phyloP scores from a whole-genome alignment of 345 rosid species.

The Salix purpurea region DNA sequence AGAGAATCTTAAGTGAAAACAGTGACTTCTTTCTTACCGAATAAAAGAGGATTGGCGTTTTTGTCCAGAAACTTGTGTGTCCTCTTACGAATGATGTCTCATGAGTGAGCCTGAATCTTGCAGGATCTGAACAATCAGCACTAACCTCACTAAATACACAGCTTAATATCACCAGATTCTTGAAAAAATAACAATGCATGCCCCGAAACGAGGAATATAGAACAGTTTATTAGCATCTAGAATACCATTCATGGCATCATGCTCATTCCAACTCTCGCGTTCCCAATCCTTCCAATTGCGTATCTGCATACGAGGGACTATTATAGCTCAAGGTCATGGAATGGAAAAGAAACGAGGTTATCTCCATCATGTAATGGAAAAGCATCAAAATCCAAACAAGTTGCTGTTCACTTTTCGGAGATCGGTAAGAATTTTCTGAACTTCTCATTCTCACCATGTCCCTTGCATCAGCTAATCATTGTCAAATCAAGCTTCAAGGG shows the following conservation, averaged over 20 bases:
- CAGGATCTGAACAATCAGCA: slow-evolving; percentile 47
- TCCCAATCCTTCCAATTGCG: slow-evolving; percentile 95
- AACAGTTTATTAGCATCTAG: neutral
- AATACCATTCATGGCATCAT: slow-evolving; percentile 41
- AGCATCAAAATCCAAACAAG: neutral
- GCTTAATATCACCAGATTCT: neutral
- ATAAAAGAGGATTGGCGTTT: slow-evolving; percentile 50
- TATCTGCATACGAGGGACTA: slow-evolving; percentile 41
- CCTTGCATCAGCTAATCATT: neutral
- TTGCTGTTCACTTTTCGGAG: neutral
- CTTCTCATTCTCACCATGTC: neutral
- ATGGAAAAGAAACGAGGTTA: neutral
- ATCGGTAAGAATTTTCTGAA: neutral
- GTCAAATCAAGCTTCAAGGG: too few species aligned
- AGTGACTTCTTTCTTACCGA: slow-evolving; percentile 39
- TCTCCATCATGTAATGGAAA: neutral
- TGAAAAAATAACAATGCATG: neutral
- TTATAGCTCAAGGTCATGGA: neutral
- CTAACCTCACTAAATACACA: neutral
- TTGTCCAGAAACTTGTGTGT: slow-evolving; percentile 59
- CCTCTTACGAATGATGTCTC: slow-evolving; percentile 83
- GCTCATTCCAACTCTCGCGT: slow-evolving; percentile 33
- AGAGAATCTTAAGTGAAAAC: too few species aligned
- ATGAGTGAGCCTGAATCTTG: slow-evolving; percentile 84
- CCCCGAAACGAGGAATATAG: too few species aligned